Evolutionary conservation across 305 asterid genomes (phyloP), one percentile per base, ranked within the genome.

Genomic region (Plantago rigida): DNA sequence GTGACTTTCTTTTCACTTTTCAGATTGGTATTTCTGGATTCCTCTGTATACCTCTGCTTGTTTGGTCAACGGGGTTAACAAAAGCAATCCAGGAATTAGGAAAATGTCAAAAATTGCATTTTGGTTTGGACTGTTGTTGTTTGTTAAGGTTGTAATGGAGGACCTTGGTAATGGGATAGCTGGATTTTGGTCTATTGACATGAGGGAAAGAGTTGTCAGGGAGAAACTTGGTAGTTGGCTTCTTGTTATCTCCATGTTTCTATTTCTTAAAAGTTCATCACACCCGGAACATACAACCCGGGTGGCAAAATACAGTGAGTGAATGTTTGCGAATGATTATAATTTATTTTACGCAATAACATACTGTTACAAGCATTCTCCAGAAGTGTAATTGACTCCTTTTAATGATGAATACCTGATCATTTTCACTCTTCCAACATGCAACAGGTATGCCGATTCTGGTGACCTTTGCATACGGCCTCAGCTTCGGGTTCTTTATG

Each of bases 1-100:
- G 6, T 60, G 34, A n/a, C 31, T 63, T 36, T 45, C 14, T 4
- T 46, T 3, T 54, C 52, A 22, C 26, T 22, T 22, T 22, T 2
- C 53, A 89, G 95, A 83, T 81, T 87, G 95, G 94, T 89, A 79
- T 67, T 75, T 89, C 8, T 86, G 95, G 95, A 70, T 86, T 75
- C 94, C 97, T 46, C 63, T 89, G 9, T 89, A 84, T 62, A 59
- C 77, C 46, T 42, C 65, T 53, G 88, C 86, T 66, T 76, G 69
- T 69, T 9, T 69, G 9, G 73, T 68, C 50, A 78, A 70, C 53
- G 83, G 77, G 67, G 13, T 9, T 3, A 61, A 47, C 31, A 31
- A 59, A 42, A 48, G 64, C 19, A 26, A 39, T 12, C 53, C 76
- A n/a, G 63, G 62, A 34, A 49, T 13, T 14, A 68, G 67, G 49